A percentile compares a stretch with the other conserved stretches of the same genome.
Conservation (phyloP, 768 basidiomycete genomes). For the Candolleomyces eurysporus region DNA sequence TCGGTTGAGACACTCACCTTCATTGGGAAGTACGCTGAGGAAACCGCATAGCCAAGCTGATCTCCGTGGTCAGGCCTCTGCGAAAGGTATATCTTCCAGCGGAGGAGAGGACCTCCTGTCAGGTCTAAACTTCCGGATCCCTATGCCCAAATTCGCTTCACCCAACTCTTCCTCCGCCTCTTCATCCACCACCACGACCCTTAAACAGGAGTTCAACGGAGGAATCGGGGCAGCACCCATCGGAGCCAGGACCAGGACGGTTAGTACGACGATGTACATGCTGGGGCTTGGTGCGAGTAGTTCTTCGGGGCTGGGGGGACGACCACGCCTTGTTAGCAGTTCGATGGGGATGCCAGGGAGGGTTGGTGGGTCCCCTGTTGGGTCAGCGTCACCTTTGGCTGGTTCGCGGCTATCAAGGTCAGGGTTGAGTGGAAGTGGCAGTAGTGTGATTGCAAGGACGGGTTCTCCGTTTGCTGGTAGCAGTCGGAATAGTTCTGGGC, state of each 20-base stretch:
- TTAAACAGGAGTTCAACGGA: background rate
- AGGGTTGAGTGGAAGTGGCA: background rate
- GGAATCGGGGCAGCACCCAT: constrained; percentile 2
- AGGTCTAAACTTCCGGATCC: constrained; percentile 49
- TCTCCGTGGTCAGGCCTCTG: too few relatives aligned
- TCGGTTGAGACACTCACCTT: constrained; percentile 48
- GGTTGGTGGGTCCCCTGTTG: background rate
- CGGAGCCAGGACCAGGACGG: constrained; percentile 41
- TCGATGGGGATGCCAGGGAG: background rate
- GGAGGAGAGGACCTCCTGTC: constrained; percentile 27
- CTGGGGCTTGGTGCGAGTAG: constrained; percentile 49
- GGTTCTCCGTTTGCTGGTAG: background rate
- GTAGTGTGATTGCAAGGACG: too few relatives aligned
- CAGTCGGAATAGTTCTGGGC: background rate
- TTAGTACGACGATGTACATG: constrained; percentile 64
- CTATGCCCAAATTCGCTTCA: constrained; percentile 49
- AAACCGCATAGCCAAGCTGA: constrained; percentile 3
- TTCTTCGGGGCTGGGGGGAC: constrained; percentile 18
- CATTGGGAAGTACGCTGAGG: constrained; percentile 22
- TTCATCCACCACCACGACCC: background rate
- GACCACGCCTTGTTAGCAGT: constrained; percentile 18
- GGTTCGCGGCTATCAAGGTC: background rate
- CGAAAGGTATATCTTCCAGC: too few relatives aligned
- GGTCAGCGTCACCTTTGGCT: background rate
- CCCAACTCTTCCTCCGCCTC: constrained; percentile 6